Base-by-base conservation (phyloP, 176 grass and related monocot genomes). In the Carex parvula region DNA sequence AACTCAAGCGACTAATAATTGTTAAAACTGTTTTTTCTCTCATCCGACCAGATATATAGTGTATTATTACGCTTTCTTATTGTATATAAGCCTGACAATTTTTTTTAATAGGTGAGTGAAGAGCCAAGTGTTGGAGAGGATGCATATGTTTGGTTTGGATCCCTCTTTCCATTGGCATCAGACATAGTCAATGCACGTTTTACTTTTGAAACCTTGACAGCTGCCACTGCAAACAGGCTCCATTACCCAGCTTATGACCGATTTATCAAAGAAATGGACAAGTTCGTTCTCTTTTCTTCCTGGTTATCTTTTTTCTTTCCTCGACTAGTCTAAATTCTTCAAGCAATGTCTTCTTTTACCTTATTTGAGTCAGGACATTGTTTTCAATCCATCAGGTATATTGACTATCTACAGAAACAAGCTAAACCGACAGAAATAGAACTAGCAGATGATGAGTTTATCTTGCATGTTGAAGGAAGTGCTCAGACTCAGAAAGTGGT, bases 261-360 rank as follows among this genome's bases (percentile, higher is more conserved):
- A 87, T 94, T 94, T 74, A 88, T 98, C 68, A 98, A 94, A 85
- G 86, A 98, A 91, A 94, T 98, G 89, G 88, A 93, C 66, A 94
- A 98, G 95, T 98, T 85, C 14, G 88, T 21, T 1, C 26, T 21
- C 29, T 26, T 44, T 84, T 79, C 5, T 50, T 12, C 10, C 46
- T 11, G 46, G 46, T 50, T 42, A 57, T 4, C 5, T 70, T 83
- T 33, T 24, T 10, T 15, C 44, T 76, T 76, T 86, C 14, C 10
- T 32, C 48, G 35, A 61, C 32, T 44, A 84, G 17, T 85, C 41
- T 77, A 62, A 37, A 37, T 71, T 30, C 46, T 53, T 41, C 29
- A 18, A 54, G 3, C n/a, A 72, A 39, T 53, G 12, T 39, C 8
- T 14, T 56, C 1, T 82, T 82, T 21, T 42, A 14, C 56, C 10